Evolutionary conservation across 257 asterid species (phyloP).

Genomic region (Salvia splendens): DNA sequence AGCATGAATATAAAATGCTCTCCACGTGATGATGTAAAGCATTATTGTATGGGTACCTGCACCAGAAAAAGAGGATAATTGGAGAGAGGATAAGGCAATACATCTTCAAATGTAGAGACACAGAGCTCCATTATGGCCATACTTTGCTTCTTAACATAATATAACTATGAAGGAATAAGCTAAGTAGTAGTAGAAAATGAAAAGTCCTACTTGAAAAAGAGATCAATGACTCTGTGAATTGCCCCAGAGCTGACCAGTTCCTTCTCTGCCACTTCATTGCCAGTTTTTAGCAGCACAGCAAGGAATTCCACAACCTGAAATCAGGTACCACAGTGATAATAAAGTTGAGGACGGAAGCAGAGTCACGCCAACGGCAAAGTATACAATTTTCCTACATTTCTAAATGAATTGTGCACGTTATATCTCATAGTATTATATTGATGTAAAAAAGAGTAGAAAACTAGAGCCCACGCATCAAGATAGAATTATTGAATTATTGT

Average conservation of each 20-base stretch:
- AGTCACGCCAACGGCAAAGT: constrained; percentile 9
- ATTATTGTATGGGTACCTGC: constrained; percentile 90
- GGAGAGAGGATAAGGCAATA: constrained; percentile 15
- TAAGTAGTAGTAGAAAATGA: constrained; percentile 20
- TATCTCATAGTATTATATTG: not conserved
- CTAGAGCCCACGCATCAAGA: not conserved
- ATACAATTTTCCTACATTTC: not conserved
- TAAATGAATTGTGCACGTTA: constrained; percentile 5
- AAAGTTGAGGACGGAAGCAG: constrained; percentile 7
- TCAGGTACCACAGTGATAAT: constrained; percentile 23
- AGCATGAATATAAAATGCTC: constrained; percentile 81
- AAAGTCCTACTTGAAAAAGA: constrained; percentile 80
- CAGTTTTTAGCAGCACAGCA: constrained; percentile 79
- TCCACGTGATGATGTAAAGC: constrained; percentile 96
- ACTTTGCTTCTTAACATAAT: constrained; percentile 10
- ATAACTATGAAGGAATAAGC: not conserved
- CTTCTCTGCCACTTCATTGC: constrained; percentile 78
- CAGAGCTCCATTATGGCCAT: constrained; percentile 21
- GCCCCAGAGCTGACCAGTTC: constrained; percentile 85
- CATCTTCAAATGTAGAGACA: not conserved
- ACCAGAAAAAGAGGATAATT: constrained; percentile 29
- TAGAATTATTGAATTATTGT: not conserved
- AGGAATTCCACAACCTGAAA: constrained; percentile 84
- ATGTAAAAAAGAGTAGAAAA: constrained; percentile 5
- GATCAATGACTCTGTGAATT: constrained; percentile 75